Evolutionary conservation across 202 grass and related monocot genomes (phyloP).

Genomic region (Bolboschoenoplectus hybrid): DNA sequence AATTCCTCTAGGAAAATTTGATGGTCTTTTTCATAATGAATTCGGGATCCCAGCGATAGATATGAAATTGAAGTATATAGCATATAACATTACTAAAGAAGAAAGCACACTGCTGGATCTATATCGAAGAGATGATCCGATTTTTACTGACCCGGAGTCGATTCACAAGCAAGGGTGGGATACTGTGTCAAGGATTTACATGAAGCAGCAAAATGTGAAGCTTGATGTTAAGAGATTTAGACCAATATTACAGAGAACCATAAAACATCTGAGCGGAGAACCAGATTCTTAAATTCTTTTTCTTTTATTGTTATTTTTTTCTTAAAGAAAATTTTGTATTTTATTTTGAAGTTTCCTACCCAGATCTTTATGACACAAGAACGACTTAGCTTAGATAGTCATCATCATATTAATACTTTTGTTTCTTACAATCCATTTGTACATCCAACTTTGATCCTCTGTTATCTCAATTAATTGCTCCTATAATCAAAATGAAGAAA

Average conservation of each 20-base stretch:
- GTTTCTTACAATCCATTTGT: too few relatives aligned
- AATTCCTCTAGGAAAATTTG: constrained; percentile 63
- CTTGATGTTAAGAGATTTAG: constrained; percentile 55
- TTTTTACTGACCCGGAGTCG: constrained; percentile 59
- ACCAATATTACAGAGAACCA: constrained; percentile 45
- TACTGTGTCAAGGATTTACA: constrained; percentile 53
- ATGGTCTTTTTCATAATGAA: constrained; percentile 54
- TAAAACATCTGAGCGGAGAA: constrained; percentile 33
- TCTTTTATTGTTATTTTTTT: neutral
- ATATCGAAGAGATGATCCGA: constrained; percentile 60
- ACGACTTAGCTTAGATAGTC: too few relatives aligned
- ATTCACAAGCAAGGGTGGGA: constrained; percentile 70
- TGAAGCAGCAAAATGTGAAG: constrained; percentile 71
- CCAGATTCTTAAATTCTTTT: neutral
- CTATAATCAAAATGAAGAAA: too few relatives aligned
- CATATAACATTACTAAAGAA: constrained; percentile 60
- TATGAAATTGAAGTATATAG: constrained; percentile 78
- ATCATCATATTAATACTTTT: too few relatives aligned
- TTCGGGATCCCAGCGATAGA: constrained; percentile 60
- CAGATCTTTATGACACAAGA: too few relatives aligned
- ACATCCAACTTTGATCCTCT: too few relatives aligned
- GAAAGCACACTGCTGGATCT: constrained; percentile 68
- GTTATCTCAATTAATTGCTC: too few relatives aligned
- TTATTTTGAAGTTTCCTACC: neutral
- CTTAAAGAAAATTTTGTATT: neutral